Base-by-base conservation (phyloP, 176 grass and related monocot genomes). In the Ampelocalamus luodianensis region DNA sequence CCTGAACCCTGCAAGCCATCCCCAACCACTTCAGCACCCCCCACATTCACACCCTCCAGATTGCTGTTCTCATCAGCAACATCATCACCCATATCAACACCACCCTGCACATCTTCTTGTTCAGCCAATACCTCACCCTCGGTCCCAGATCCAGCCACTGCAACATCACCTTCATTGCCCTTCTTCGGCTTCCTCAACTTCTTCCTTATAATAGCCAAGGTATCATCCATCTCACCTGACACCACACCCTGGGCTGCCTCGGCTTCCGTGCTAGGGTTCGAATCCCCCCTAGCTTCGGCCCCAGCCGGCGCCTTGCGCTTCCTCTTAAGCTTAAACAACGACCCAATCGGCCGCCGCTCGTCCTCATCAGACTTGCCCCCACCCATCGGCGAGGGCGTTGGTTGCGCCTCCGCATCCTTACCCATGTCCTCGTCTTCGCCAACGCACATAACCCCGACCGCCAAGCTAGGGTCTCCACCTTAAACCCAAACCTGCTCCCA, bases 111-210 rank as follows among this genome's bases (percentile, higher is more conserved):
- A 82, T 91, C 85, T 79, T 88, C 87, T 10, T 49, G 54, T 10
- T 83, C 60, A 16, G 48, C 51, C 82, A 85, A 76, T 70, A 68
- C 34, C 48, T 80, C 78, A 79, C 62, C 79, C 68, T 85, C 79
- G 13, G 40, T 63, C 43, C 78, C 65, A 61, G 82, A 89, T 74
- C 79, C 84, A 65, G 66, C 51, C 46, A 66, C 79, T 8, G 24
- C 78, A 23, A 36, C 82, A 90, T 48, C 43, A 4, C 36, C 50
- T 11, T 60, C 82, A 17, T 91, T 95, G 46, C 40, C 91, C 87
- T 77, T 96, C 90, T 94, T 99, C 64, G 86, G 93, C 59, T 89
- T 81, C 88, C 87, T 96, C 86, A 99, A 54, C 71, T 94, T 99
- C 85, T 92, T 96, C 88, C 50, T 94, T 87, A 99, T 96, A 9